These are phyloP conservation scores for Populus pruinosa DNA, from an alignment of 345 rosid species.

Conservation along the genomic window DNA sequence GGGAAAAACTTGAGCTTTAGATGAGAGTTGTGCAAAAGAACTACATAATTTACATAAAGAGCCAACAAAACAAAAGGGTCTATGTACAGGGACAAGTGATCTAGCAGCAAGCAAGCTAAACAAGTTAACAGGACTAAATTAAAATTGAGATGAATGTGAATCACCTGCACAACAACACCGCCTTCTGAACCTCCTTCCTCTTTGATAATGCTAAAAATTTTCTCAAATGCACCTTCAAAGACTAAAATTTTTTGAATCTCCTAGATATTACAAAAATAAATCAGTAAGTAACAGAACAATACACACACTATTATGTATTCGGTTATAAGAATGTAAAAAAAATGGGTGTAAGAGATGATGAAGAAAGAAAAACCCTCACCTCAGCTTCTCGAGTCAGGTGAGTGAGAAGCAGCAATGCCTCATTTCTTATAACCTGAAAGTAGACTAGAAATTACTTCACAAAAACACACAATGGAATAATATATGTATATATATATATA, in stretches of 20 bases:
- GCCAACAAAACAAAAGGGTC: background rate
- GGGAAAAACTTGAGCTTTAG: background rate
- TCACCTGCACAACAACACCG: conserved; percentile 98
- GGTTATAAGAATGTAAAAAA: background rate
- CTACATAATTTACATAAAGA: background rate
- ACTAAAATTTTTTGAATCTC: conserved; percentile 98
- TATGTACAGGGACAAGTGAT: background rate
- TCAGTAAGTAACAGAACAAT: conserved; percentile 19
- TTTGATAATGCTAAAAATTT: conserved; percentile 80
- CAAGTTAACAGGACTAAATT: background rate
- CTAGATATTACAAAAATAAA: conserved; percentile 36
- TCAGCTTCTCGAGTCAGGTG: conserved; percentile 96
- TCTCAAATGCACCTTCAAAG: conserved; percentile 98
- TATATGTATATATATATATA: background rate
- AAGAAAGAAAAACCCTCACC: conserved; percentile 37
- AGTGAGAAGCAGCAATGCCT: conserved; percentile 91
- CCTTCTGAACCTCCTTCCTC: conserved; percentile 99
- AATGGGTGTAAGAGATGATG: background rate
- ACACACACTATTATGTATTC: background rate
- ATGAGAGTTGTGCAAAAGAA: background rate
- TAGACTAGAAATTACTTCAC: conserved; percentile 20
- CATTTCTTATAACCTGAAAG: conserved; percentile 85
- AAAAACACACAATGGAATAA: background rate
- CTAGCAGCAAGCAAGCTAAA: background rate
- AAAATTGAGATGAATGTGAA: background rate